A percentile compares a stretch with the other conserved stretches of the same genome.
Conservation (phyloP, 108 stramenopile species). For the Asterionellopsis glacialis region DNA sequence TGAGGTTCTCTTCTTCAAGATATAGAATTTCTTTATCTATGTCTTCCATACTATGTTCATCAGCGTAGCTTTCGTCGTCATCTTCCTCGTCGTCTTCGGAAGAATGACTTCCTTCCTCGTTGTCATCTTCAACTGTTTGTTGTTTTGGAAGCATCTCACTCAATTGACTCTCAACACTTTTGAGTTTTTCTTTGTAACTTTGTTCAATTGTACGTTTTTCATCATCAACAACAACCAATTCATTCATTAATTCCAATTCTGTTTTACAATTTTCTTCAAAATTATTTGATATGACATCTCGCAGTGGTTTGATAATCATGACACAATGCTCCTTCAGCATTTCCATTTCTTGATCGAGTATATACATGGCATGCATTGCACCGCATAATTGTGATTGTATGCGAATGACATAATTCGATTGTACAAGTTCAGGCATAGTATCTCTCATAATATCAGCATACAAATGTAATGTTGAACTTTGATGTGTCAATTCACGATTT, state of each 20-base stretch:
- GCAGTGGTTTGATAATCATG: constrained; percentile 33
- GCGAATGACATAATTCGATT: constrained; percentile 59
- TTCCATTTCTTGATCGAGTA: constrained; percentile 73
- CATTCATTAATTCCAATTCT: constrained; percentile 76
- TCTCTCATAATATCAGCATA: constrained; percentile 32
- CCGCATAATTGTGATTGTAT: constrained; percentile 82
- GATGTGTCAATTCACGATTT: constrained; percentile 24
- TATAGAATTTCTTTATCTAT: too few species aligned
- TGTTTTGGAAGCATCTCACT: too few species aligned
- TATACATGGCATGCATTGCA: constrained; percentile 78
- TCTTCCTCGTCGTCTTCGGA: too few species aligned
- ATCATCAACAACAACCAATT: constrained; percentile 51
- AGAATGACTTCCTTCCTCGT: too few species aligned
- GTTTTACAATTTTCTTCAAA: constrained; percentile 57
- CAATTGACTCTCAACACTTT: too few species aligned
- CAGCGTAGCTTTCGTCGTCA: too few species aligned
- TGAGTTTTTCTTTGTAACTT: constrained; percentile 34
- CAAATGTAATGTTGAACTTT: constrained; percentile 16
- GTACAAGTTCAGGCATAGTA: constrained; percentile 12
- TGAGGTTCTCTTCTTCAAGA: too few species aligned
- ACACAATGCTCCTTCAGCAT: constrained; percentile 33
- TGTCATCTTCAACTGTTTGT: too few species aligned
- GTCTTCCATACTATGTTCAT: too few species aligned
- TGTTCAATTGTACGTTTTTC: constrained; percentile 49
- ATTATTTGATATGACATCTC: constrained; percentile 43